phyloP scores from a whole-genome alignment of 805 yeast species.

The Ogataea trehalophila region DNA sequence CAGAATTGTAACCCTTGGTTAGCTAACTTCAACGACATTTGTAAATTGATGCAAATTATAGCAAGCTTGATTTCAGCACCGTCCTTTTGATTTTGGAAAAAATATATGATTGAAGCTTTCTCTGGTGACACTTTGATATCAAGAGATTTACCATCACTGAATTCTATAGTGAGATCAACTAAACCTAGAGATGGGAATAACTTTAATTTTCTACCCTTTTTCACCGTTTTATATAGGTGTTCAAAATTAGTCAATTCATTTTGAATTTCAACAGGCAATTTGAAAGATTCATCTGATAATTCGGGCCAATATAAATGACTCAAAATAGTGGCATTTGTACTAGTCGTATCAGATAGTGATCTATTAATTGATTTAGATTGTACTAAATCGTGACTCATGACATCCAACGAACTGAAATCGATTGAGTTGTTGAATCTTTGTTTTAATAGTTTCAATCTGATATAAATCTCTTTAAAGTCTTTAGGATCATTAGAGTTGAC shows the following conservation, averaged over 20 bases:
- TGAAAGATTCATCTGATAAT: conserved; percentile 38
- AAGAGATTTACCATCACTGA: conserved; percentile 35
- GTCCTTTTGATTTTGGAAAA: conserved; percentile 21
- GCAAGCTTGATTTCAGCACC: conserved; percentile 23
- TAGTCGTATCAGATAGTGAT: conserved; percentile 25
- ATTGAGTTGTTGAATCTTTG: conserved; percentile 54
- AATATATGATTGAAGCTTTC: conserved; percentile 53
- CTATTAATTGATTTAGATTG: conserved; percentile 48
- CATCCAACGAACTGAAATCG: conserved; percentile 66
- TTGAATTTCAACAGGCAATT: conserved; percentile 44
- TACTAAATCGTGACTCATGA: conserved; percentile 73
- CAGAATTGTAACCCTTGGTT: conserved; percentile 49
- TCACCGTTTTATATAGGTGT: conserved; percentile 35
- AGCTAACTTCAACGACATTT: conserved; percentile 40
- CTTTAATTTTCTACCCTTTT: conserved; percentile 55
- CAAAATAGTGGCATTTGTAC: conserved; percentile 53
- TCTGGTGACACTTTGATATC: conserved; percentile 57
- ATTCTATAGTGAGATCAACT: conserved; percentile 54
- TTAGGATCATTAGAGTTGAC: conserved; percentile 38
- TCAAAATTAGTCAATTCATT: conserved; percentile 39
- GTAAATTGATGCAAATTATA: conserved; percentile 33
- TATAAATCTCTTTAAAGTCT: conserved; percentile 35
- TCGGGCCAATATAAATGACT: conserved; percentile 84
- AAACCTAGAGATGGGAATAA: conserved; percentile 56
- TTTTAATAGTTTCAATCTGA: conserved; percentile 51